phyloP scores from a whole-genome alignment of 2,329 filamentous ascomycete genomes.

The Neofusicoccum kwambonambiense region DNA sequence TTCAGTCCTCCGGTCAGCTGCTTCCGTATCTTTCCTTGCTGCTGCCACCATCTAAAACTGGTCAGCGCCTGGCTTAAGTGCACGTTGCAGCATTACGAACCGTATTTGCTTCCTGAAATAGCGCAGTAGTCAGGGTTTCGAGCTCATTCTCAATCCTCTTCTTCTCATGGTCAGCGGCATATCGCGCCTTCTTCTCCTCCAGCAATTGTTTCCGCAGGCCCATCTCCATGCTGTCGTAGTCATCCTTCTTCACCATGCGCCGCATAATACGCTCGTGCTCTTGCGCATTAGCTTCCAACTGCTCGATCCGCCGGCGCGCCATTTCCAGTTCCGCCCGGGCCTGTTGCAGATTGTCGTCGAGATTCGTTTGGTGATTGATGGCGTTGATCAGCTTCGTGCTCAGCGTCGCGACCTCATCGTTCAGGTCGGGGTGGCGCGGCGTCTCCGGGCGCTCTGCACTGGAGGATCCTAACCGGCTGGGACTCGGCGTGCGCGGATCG shows the following conservation, averaged over 20 bases:
- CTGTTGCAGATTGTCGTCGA: constrained; percentile 83
- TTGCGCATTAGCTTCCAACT: constrained; percentile 68
- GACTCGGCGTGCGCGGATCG: constrained; percentile 47
- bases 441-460: constrained; percentile 39
- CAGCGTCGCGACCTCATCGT: constrained; percentile 78
- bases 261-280: constrained; percentile 52
- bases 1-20: constrained; percentile 79
- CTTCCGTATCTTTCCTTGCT: constrained; percentile 81
- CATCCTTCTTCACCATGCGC: constrained; percentile 70
- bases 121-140: constrained; percentile 81
- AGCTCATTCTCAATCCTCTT: constrained; percentile 89
- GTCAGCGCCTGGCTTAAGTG: constrained; percentile 22
- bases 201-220: constrained; percentile 42
- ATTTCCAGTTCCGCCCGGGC: constrained; percentile 80
- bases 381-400: constrained; percentile 96
- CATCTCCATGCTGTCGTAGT: constrained; percentile 60
- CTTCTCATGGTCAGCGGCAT: constrained; percentile 62
- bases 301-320: constrained; percentile 64
- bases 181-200: constrained; percentile 41
- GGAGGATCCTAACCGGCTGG: constrained; percentile 23
- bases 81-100: constrained; percentile 38
- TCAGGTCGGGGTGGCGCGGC: constrained; percentile 58
- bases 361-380: constrained; percentile 90
- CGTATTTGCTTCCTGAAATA: constrained; percentile 98
- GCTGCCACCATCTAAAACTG: constrained; percentile 75